A percentile compares a stretch with the other conserved stretches of the same genome.
Evolutionary conservation across 495 filamentous ascomycete genomes (phyloP).

Genomic region (Neurospora africana): DNA sequence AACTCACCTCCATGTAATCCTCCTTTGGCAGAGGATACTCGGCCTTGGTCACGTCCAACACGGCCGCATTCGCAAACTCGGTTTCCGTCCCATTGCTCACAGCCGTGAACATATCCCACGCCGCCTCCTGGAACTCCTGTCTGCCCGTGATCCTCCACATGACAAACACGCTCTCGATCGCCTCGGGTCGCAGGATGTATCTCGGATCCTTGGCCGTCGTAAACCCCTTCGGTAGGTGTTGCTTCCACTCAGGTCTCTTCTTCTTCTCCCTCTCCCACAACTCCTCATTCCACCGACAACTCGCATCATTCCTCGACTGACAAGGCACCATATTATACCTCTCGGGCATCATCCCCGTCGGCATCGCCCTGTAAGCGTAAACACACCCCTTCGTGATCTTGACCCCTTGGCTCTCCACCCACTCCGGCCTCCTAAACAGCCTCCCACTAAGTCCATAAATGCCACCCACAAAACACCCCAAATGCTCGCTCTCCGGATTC

Average conservation of each 20-base stretch:
- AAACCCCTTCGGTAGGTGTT: conserved; percentile 24
- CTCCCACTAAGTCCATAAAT: conserved; percentile 75
- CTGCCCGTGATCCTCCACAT: conserved; percentile 65
- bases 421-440: conserved; percentile 54
- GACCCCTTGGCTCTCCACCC: conserved; percentile 51
- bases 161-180: conserved; percentile 60
- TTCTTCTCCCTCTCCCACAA: conserved; percentile 29
- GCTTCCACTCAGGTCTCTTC: conserved; percentile 18
- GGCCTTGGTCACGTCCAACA: conserved; percentile 44
- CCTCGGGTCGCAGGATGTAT: conserved; percentile 46
- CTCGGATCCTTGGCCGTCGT: conserved; percentile 30
- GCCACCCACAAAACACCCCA: conserved; percentile 70
- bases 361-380: conserved; percentile 68
- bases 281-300: conserved; percentile 67
- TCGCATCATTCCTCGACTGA: conserved; percentile 29
- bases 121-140: conserved; percentile 47
- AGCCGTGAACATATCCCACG: conserved; percentile 65
- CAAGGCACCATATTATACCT: conserved; percentile 54
- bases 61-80: conserved; percentile 48
- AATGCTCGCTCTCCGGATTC: conserved; percentile 33
- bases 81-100: conserved; percentile 52
- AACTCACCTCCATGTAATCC: conserved; percentile 37
- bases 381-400: conserved; percentile 80
- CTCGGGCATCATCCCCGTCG: conserved; percentile 84
- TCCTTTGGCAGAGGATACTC: conserved; percentile 17